Conservation (phyloP, 768 basidiomycete species). For the Russula olivacea region DNA sequence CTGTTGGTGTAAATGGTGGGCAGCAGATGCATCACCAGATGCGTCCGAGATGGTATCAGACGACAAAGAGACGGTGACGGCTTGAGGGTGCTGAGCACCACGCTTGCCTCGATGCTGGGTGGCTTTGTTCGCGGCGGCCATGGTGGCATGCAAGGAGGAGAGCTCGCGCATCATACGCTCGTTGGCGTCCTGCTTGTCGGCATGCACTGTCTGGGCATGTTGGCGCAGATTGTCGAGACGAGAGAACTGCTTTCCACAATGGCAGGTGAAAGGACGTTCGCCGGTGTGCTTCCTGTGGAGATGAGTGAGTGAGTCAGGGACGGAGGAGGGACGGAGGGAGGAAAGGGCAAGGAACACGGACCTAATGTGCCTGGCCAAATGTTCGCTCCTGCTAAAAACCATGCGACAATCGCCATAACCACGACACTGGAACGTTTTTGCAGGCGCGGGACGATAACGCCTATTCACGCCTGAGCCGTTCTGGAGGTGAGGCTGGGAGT, state of each 20-base stretch:
- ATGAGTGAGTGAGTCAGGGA: constrained; percentile 22
- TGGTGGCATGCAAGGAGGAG: constrained; percentile 73
- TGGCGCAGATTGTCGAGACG: constrained; percentile 95
- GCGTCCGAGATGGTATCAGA: constrained; percentile 17
- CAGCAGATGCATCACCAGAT: constrained; percentile 20
- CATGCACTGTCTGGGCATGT: constrained; percentile 94
- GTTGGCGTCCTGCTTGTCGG: constrained; percentile 87
- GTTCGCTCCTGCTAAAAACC: constrained; percentile 95
- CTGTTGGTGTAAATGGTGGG: constrained; percentile 4
- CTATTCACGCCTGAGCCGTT: constrained; percentile 38
- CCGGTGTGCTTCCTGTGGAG: constrained; percentile 88
- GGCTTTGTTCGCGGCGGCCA: constrained; percentile 52
- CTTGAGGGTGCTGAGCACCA: constrained; percentile 27
- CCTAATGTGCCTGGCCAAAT: constrained; percentile 94
- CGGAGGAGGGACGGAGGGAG: constrained; percentile 23
- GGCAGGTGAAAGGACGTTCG: constrained; percentile 93
- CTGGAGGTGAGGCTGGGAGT: constrained; percentile 18
- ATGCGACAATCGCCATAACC: constrained; percentile 95
- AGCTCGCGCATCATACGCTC: constrained; percentile 90
- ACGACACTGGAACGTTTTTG: constrained; percentile 92
- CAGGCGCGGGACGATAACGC: constrained; percentile 75
- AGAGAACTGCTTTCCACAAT: constrained; percentile 93
- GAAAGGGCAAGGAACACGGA: constrained; percentile 37
- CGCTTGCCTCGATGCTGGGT: constrained; percentile 38
- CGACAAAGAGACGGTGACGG: constrained; percentile 25